phyloP scores from a whole-genome alignment of 179 eudicot species.

The Monotropa hypopitys region DNA sequence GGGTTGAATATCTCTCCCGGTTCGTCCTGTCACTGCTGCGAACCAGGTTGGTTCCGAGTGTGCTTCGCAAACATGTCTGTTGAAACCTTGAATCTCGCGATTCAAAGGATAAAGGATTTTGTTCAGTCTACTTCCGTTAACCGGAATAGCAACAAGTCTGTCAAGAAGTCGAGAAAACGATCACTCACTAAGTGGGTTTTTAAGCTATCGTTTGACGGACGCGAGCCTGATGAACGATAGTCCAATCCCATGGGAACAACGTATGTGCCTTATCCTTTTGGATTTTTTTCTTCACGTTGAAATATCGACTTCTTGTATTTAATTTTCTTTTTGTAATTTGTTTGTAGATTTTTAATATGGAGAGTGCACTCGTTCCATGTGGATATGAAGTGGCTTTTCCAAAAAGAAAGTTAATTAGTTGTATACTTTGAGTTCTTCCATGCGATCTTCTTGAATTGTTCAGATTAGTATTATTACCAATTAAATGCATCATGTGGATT shows the following conservation, averaged over 20 bases:
- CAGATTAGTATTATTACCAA: slow-evolving; percentile 1
- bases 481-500: not conserved
- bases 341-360: not conserved
- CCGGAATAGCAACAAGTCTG: slow-evolving; percentile 1
- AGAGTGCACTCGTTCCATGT: slow-evolving; percentile 44
- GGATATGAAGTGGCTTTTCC: slow-evolving; percentile 34
- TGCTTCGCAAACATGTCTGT: slow-evolving; percentile 81
- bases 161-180: slow-evolving; percentile 32
- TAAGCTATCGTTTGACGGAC: slow-evolving; percentile 37
- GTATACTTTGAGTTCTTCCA: slow-evolving; percentile 2
- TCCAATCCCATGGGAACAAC: slow-evolving; percentile 8
- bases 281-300: slow-evolving; percentile 7
- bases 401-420: slow-evolving; percentile 4
- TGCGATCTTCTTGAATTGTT: slow-evolving; percentile 13
- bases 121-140: slow-evolving; percentile 16
- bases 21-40: slow-evolving; percentile 72
- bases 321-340: not conserved
- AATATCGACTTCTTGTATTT: slow-evolving; percentile 11
- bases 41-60: slow-evolving; percentile 90
- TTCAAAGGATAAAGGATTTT: slow-evolving; percentile 46
- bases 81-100: slow-evolving; percentile 43
- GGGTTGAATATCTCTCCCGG: slow-evolving; percentile 81
- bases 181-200: slow-evolving; percentile 56
- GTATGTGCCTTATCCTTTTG: not conserved
- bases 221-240: slow-evolving; percentile 32